Evolutionary conservation across 495 filamentous ascomycete genomes (phyloP).

Genomic region (Penicillium macrosclerotiorum): DNA sequence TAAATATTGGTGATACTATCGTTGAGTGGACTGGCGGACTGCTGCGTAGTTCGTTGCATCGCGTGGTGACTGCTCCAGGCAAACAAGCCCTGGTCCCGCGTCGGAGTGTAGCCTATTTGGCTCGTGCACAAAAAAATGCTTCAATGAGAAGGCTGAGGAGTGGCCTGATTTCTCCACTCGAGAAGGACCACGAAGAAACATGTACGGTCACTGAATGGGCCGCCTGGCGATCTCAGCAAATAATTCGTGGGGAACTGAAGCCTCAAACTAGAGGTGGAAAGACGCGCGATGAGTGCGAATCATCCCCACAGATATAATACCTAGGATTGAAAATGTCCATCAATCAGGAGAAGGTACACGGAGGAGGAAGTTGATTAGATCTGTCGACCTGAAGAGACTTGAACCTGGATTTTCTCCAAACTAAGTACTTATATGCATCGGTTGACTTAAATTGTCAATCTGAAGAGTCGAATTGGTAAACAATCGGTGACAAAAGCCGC

Average conservation of each 20-base stretch:
- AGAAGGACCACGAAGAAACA: conserved; percentile 4
- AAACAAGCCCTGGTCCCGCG: conserved; percentile 27
- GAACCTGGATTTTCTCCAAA: too few species aligned
- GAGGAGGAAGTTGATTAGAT: too few species aligned
- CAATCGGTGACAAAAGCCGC: too few species aligned
- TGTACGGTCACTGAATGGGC: conserved; percentile 5
- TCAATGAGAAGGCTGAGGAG: conserved; percentile 15
- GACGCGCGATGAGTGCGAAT: too few species aligned
- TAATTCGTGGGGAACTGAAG: conserved; percentile 7
- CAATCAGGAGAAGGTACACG: too few species aligned
- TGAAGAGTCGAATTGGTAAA: too few species aligned
- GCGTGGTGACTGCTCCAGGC: conserved; percentile 34
- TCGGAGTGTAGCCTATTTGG: conserved; percentile 34
- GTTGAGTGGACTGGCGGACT: conserved; percentile 38
- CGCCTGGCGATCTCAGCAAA: conserved; percentile 3
- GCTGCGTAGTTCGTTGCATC: conserved; percentile 34
- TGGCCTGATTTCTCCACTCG: conserved; percentile 2
- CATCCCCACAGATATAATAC: too few species aligned
- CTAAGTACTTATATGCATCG: too few species aligned
- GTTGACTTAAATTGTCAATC: too few species aligned
- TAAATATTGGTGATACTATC: conserved; percentile 42
- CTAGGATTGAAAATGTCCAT: too few species aligned
- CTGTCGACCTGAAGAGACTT: too few species aligned
- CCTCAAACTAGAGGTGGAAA: conserved; percentile 6
- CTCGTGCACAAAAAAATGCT: conserved; percentile 19